Percentiles rank a stretch among this genome's conserved stretches.
Conservation (phyloP, 75 land plant genomes). For the Adiantum capillusveneris region DNA sequence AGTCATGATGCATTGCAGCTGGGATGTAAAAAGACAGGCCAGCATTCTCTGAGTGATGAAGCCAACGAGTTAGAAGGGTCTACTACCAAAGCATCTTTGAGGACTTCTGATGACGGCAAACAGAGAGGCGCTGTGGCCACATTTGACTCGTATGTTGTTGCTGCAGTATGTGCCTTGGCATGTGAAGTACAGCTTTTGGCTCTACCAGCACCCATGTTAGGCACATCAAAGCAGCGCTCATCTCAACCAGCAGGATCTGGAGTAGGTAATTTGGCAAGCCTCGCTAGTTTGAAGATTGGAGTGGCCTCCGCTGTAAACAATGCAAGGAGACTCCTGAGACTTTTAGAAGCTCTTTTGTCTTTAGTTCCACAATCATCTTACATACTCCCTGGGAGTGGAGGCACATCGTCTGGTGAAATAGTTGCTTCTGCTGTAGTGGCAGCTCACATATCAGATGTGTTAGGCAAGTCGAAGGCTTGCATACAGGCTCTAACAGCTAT, state of each 20-base stretch:
- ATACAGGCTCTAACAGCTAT: conserved; percentile 73
- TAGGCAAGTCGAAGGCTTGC: conserved; percentile 79
- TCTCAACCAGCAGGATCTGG: neutral
- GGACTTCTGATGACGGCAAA: conserved; percentile 12
- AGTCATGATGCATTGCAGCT: conserved; percentile 76
- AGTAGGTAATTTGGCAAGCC: conserved; percentile 7
- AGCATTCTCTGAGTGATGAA: neutral
- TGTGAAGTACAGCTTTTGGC: conserved; percentile 86
- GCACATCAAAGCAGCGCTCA: neutral
- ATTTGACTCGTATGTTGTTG: conserved; percentile 85
- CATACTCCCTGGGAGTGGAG: conserved; percentile 26
- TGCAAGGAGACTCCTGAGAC: conserved; percentile 60
- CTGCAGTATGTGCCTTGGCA: conserved; percentile 88
- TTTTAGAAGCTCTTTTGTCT: conserved; percentile 72
- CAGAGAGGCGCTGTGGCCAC: conserved; percentile 80
- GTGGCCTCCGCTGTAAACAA: conserved; percentile 49
- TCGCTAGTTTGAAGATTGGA: conserved; percentile 34
- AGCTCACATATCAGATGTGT: conserved; percentile 77
- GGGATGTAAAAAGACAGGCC: conserved; percentile 37
- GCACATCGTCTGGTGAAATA: conserved; percentile 80
- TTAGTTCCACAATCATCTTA: conserved; percentile 69
- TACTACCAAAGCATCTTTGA: neutral
- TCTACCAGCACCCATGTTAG: conserved; percentile 30
- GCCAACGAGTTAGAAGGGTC: neutral
- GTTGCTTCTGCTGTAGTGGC: conserved; percentile 95